phyloP scores from a whole-genome alignment of 202 grass and related monocot genomes.

The Alloteropsis angusta region DNA sequence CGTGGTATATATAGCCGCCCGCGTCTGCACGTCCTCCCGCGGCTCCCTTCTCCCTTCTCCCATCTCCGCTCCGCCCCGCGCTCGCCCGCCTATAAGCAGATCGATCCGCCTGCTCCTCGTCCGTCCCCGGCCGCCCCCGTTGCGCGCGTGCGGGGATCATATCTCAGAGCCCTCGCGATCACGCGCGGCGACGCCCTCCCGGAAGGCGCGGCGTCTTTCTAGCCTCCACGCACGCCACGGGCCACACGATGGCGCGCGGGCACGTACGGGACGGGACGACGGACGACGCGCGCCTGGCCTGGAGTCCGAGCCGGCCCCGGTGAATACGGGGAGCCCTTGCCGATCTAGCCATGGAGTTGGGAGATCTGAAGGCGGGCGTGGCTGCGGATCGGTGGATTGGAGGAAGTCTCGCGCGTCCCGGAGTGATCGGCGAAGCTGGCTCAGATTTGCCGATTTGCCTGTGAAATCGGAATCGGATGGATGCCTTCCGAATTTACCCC shows the following conservation, averaged over 20 bases:
- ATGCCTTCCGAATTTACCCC: neutral
- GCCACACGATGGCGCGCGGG: too few relatives aligned
- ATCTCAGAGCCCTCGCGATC: neutral
- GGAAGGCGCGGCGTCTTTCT: neutral
- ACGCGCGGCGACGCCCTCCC: neutral
- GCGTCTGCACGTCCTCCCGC: neutral
- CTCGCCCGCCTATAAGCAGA: neutral
- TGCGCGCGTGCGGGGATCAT: neutral
- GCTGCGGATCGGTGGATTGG: neutral
- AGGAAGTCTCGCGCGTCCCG: neutral
- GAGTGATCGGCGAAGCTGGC: neutral
- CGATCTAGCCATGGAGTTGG: neutral
- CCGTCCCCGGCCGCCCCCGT: neutral
- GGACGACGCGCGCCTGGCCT: too few relatives aligned
- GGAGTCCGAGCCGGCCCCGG: constrained; percentile 3
- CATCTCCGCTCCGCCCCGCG: neutral
- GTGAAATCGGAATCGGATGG: neutral
- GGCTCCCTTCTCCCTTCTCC: too few relatives aligned
- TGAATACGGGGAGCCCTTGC: neutral
- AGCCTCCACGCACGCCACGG: too few relatives aligned
- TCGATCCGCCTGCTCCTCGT: neutral
- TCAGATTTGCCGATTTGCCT: too few relatives aligned
- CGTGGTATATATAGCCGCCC: constrained; percentile 9
- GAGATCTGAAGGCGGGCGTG: neutral
- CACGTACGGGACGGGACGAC: too few relatives aligned